Evolutionary conservation across 148 eudicot genomes (phyloP), one percentile per base, ranked within the genome.

Genomic region (Chenopodium quinoa): DNA sequence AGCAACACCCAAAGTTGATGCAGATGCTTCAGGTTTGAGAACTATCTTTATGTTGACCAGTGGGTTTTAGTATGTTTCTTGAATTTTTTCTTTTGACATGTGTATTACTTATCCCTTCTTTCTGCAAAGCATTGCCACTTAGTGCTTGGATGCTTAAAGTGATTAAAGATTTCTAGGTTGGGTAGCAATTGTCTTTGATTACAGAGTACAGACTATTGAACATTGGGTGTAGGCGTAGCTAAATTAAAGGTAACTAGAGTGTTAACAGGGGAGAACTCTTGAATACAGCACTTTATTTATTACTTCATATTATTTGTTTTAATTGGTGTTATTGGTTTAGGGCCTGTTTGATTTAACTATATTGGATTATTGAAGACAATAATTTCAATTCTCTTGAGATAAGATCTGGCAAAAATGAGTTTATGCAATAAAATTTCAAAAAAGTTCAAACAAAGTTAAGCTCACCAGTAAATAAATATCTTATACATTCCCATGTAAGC

Each of bases 1-100:
- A 94, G 88, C 91, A 97, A 84, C 97, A 94, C 81, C 99, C 99
- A 64, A 94, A 92, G 86, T 88, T 97, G 83, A 97, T 97, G 99
- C 91, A 91, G 87, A 89, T 97, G 95, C 93, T 97, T 84, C 94
- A 97, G 99, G 99, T 94, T 86, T 83, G 91, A 56, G 23, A 34
- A 52, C 72, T 50, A 40, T 56, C 62, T 56, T 4, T 60, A 29
- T 37, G 58, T 80, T 71, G 27, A 63, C 71, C 56, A 10, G 34
- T 77, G 23, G 40, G 37, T 44, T 50, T 29, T 17, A 19, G 12
- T 71, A 37, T 44, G 22, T 34, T 16, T 16, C 50, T 71, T 70
- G 23, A 12, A 19, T 4, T 32, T 14, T 9, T 48, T 50, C 14
- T 50, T 12, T 40, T 8, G 14, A 50, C 73, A 34, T 67, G 66